Conservation (phyloP, 768 basidiomycete species). For the Galerina marginata region DNA sequence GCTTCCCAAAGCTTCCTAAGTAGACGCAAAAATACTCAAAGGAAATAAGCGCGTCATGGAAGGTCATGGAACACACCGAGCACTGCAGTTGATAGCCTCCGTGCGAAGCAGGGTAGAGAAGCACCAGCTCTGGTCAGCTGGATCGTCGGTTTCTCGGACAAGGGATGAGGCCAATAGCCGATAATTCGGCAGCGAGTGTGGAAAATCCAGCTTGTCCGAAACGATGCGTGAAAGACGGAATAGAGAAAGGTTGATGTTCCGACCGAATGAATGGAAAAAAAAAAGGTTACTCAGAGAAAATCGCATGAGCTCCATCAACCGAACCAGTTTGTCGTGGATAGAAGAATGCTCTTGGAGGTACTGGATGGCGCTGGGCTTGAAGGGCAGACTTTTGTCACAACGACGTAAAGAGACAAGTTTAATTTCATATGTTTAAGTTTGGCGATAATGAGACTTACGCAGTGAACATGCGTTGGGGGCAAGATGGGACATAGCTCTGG, state of each 20-base stretch:
- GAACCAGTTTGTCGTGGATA: neutral
- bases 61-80: no score
- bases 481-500: neutral
- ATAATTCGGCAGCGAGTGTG: no score
- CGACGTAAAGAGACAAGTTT: slow-evolving; percentile 3
- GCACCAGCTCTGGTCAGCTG: neutral
- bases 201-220: neutral
- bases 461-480: neutral
- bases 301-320: neutral
- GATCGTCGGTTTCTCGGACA: neutral
- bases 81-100: neutral
- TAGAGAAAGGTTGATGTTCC: slow-evolving; percentile 1
- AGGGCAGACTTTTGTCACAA: neutral
- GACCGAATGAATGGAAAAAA: neutral
- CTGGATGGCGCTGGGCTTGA: neutral
- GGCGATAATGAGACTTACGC: slow-evolving; percentile 17
- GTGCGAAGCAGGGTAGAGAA: neutral
- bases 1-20: no score
- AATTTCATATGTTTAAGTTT: slow-evolving; percentile 12
- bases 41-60: no score
- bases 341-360: neutral
- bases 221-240: neutral
- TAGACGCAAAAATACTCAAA: no score
- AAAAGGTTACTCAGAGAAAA: neutral
- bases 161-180: neutral